Evolutionary conservation across 2,329 filamentous ascomycete genomes (phyloP).

Genomic region (Pseudogymnoascus sp.): DNA sequence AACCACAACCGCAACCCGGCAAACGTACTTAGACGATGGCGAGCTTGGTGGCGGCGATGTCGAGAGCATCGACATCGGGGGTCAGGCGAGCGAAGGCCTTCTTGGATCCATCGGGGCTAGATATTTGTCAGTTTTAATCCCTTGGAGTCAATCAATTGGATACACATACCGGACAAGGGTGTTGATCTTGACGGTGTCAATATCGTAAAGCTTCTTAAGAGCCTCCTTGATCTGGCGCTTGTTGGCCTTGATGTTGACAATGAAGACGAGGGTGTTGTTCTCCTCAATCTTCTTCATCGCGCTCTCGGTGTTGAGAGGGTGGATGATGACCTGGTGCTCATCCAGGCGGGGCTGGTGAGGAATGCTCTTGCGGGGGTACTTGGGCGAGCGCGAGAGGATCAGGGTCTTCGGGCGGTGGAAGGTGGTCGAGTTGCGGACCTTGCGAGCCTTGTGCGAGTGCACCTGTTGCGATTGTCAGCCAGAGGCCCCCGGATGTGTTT

Average conservation of each 20-base stretch:
- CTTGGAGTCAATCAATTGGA: not conserved
- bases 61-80: conserved; percentile 92
- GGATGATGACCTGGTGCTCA: conserved; percentile 94
- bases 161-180: conserved; percentile 81
- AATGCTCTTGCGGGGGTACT: conserved; percentile 95
- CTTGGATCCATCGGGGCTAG: conserved; percentile 89
- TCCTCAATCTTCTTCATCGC: conserved; percentile 99
- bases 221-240: conserved; percentile 99
- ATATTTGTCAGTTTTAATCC: conserved; percentile 16
- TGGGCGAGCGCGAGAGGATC: conserved; percentile 79
- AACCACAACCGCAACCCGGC: conserved; percentile 38
- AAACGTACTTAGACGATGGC: conserved; percentile 74
- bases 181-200: conserved; percentile 98
- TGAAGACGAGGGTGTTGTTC: conserved; percentile 99
- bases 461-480: conserved; percentile 40
- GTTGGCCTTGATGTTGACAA: conserved; percentile 95
- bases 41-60: conserved; percentile 99
- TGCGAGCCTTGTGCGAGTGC: conserved; percentile 79
- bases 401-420: conserved; percentile 99
- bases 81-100: conserved; percentile 98
- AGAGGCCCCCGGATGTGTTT: not conserved
- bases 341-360: conserved; percentile 85
- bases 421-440: conserved; percentile 84
- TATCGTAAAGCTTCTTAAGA: conserved; percentile 98
- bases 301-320: conserved; percentile 98